These are phyloP conservation scores for Zalaria obscura DNA, from an alignment of 2,329 filamentous ascomycete genomes.

Conservation along the genomic window DNA sequence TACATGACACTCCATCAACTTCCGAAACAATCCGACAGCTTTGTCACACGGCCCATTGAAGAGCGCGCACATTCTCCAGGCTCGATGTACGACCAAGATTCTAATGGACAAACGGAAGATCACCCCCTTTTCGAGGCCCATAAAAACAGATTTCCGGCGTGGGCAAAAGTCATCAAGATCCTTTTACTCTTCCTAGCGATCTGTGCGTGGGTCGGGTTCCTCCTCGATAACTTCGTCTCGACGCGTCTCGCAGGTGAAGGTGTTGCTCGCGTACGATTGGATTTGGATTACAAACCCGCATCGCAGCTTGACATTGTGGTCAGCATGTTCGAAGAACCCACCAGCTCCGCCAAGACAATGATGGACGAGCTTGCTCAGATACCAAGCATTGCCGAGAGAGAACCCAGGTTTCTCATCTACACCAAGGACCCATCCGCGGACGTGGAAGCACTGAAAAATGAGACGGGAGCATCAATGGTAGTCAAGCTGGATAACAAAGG, in stretches of 20 bases:
- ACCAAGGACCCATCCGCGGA: slow-evolving; percentile 17
- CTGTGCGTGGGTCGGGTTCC: too few species aligned
- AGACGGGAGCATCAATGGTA: slow-evolving; percentile 15
- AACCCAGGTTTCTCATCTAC: slow-evolving; percentile 17
- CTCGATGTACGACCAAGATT: too few species aligned
- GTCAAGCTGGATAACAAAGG: slow-evolving; percentile 24
- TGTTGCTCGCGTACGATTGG: slow-evolving; percentile 4
- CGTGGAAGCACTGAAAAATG: slow-evolving; percentile 8
- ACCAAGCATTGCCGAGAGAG: slow-evolving; percentile 7
- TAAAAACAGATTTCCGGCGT: too few species aligned
- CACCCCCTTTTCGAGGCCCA: too few species aligned
- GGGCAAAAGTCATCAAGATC: too few species aligned
- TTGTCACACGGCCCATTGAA: too few species aligned
- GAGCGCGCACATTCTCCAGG: too few species aligned
- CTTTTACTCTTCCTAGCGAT: too few species aligned
- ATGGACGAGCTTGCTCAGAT: slow-evolving; percentile 12
- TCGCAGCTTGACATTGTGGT: slow-evolving; percentile 19
- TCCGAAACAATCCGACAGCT: too few species aligned
- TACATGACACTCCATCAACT: too few species aligned
- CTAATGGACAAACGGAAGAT: too few species aligned
- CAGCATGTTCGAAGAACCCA: slow-evolving; percentile 23
- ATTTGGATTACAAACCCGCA: slow-evolving; percentile 11
- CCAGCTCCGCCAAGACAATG: slow-evolving; percentile 12
- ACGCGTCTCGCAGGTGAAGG: background rate
- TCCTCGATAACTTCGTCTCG: background rate